phyloP scores from a whole-genome alignment of 176 grass and related monocot genomes.

The Cenchrus purpureus region DNA sequence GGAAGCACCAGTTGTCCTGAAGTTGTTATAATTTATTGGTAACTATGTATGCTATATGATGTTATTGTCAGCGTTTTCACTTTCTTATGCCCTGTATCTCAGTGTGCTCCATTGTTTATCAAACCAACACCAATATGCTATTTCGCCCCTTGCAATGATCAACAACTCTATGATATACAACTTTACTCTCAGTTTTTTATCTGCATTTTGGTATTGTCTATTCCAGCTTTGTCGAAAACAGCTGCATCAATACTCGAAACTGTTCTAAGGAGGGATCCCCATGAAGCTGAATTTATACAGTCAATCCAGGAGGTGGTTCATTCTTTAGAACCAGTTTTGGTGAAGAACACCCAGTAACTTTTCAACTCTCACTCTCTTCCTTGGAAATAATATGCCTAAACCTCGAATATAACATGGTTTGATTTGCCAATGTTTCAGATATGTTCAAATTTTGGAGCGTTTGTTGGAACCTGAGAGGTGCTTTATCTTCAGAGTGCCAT shows the following conservation, averaged over 20 bases:
- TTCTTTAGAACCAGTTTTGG: constrained; percentile 91
- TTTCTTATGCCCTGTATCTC: background rate
- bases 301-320: constrained; percentile 94
- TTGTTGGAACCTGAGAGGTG: constrained; percentile 93
- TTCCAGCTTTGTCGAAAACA: constrained; percentile 94
- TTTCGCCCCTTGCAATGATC: constrained; percentile 8
- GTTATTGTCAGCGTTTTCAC: background rate
- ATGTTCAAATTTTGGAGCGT: constrained; percentile 92
- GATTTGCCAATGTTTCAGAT: constrained; percentile 58
- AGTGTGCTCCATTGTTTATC: background rate
- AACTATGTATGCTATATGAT: background rate
- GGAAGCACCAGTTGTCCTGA: background rate
- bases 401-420: constrained; percentile 40
- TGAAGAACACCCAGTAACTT: constrained; percentile 87
- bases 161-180: constrained; percentile 25
- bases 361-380: background rate
- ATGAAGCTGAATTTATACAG: constrained; percentile 97
- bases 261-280: constrained; percentile 82
- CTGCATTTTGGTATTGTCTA: constrained; percentile 43
- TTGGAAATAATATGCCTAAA: constrained; percentile 28
- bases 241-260: constrained; percentile 92
- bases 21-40: constrained; percentile 12
- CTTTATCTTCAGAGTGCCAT: constrained; percentile 97
- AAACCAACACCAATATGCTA: constrained; percentile 21
- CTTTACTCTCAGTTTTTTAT: constrained; percentile 32